Base-by-base conservation (phyloP, 345 rosid genomes). In the Salix caprea region DNA sequence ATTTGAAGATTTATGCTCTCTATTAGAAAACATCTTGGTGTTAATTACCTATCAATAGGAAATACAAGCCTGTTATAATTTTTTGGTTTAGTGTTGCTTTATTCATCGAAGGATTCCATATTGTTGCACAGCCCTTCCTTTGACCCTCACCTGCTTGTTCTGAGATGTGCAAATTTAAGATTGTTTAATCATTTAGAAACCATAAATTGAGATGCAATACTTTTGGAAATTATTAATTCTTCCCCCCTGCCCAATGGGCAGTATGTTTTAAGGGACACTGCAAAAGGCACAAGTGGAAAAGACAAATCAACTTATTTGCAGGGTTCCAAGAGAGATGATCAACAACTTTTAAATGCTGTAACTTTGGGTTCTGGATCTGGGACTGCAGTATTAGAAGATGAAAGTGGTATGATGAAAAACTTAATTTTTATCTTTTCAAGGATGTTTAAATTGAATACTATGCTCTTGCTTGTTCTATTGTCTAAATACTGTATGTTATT, bases 191-290 rank as follows among this genome's bases (percentile, higher is more conserved):
- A 28, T 79, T 7, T 75, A 68, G 61, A 37, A 19, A 13, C 72
- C 24, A 44, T 68, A 18, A 19, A 52, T 9, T 67, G 9, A 52
- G 15, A 32, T 67, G 26, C 68, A 16, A 67, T 64, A 11, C 68
- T 7, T 74, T 37, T 52, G 18, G n/a, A 36, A 14, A 37, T 58
- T 56, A 50, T 70, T 79, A 44, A 78, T 56, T 54, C 19, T 71
- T 62, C 71, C 11, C 74, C 54, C 54, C 37, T 72, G 42, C 79
- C 24, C 79, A 76, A 73, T 81, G 83, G 66, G 80, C 88, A 90
- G 94, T 90, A 88, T 81, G 87, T 90, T 71, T 74, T 79, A 56
- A 86, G 92, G 82, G 87, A 88, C 71, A 28, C 76, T 70, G 84
- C 75, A 30, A 82, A 89, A 80, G 70, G 75, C 65, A 50, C 84